Percentiles rank a stretch among this genome's conserved stretches.
These are phyloP conservation scores for Xylariaceae sp. DNA, from an alignment of 2,329 filamentous ascomycete genomes.

Conservation along the genomic window DNA sequence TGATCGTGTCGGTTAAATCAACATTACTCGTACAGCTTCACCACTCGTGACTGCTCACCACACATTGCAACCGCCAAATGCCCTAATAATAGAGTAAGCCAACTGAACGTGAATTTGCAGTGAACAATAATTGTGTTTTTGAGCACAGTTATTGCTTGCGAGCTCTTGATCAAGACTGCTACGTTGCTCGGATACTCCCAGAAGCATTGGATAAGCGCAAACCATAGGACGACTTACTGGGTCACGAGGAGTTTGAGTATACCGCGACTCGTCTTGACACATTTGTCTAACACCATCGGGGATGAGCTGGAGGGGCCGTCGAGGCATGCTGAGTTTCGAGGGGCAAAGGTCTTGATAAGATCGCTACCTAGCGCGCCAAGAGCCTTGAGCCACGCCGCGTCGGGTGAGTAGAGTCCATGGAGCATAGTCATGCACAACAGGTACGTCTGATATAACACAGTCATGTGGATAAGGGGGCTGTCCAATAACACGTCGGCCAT, in stretches of 20 bases:
- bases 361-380: constrained; percentile 30
- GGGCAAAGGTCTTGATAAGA: constrained; percentile 25
- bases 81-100: constrained; percentile 3
- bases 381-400: constrained; percentile 37
- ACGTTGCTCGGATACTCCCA: too few relatives aligned
- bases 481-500: constrained; percentile 29
- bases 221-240: background rate
- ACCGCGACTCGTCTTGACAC: constrained; percentile 21
- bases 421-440: constrained; percentile 36
- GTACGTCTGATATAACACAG: constrained; percentile 38
- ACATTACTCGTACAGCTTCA: too few relatives aligned
- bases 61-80: constrained; percentile 15
- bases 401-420: constrained; percentile 39
- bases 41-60: background rate
- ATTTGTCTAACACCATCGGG: constrained; percentile 21
- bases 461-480: constrained; percentile 34
- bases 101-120: too few relatives aligned
- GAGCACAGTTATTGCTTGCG: too few relatives aligned
- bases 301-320: constrained; percentile 12
- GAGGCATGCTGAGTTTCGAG: constrained; percentile 15
- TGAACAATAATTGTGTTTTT: background rate
- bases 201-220: too few relatives aligned
- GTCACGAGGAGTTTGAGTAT: constrained; percentile 21
- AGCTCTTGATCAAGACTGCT: too few relatives aligned
- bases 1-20: too few relatives aligned